Evolutionary conservation across 768 basidiomycete species (phyloP), one percentile per base, ranked within the genome.

Genomic region (Boletellus ananas): DNA sequence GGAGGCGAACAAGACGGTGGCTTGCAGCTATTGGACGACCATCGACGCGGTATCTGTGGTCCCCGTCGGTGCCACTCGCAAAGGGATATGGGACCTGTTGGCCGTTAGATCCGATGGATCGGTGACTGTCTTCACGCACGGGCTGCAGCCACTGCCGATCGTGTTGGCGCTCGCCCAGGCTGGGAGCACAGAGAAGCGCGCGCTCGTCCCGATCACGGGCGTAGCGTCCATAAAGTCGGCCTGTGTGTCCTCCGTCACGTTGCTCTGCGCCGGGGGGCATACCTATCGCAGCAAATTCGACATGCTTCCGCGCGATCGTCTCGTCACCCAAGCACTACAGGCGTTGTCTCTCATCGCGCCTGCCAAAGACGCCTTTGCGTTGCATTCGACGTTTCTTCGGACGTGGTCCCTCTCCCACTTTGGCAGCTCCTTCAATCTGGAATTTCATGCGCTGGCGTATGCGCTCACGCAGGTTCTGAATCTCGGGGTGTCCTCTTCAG

Each of bases 11-110:
- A 67, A 72, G 31, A 66, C 68, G 3, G 63, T 84, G 43, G 68
- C 72, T 47, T 71, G 79, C 23, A 60, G 58, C 1, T 68, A 63
- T n/a, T 18, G 77, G 13, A 59, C 70, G 63, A 34, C 69, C 61
- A 52, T 73, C 11, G 64, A 70, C 8, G 86, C 79, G 1, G 58
- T 79, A 1, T 79, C 84, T 2, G 76, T 79, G 0, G 71, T 77
- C 1, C 70, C 88, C 3, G 67, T 93, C 34, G 72, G 78, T 17
- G 79, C 82, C 2, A 87, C 85, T 3, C 80, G 93, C 17, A 68
- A 69, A 7, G 69, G 74, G 13, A 73, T 90, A 13, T 75, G 75
- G 63, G 94, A 96, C 64, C 70, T 93, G 10, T 67, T 95, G 5
- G 67, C 86, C 14, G 66, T 90, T 42, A 80, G 77, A 42, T 76